These are phyloP conservation scores for Aphanomyces euteiches DNA, from an alignment of 352 stramenopile species.

Conservation along the genomic window DNA sequence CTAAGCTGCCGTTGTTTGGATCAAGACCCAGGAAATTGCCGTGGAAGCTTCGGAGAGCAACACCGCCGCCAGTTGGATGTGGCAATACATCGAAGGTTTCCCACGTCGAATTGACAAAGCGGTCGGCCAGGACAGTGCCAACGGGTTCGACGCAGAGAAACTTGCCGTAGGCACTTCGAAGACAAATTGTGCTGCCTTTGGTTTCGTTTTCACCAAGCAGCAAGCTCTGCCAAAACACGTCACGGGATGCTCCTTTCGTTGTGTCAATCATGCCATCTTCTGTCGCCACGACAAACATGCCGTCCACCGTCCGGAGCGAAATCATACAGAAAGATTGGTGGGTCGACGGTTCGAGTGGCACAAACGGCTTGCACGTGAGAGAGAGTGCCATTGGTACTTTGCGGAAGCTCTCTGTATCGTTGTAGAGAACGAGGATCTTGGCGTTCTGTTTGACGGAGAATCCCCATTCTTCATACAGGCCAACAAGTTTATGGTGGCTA, in stretches of 20 bases:
- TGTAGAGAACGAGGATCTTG: conserved; percentile 79
- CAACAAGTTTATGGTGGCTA: conserved; percentile 56
- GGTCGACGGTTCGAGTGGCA: conserved; percentile 43
- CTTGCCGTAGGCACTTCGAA: conserved; percentile 75
- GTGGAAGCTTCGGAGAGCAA: conserved; percentile 74
- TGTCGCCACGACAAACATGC: conserved; percentile 59
- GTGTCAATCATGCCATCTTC: conserved; percentile 63
- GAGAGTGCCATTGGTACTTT: conserved; percentile 75
- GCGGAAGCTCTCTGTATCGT: conserved; percentile 75
- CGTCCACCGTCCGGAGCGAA: conserved; percentile 55
- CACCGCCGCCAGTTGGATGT: conserved; percentile 41
- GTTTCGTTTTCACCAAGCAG: conserved; percentile 45
- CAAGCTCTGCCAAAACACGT: conserved; percentile 66
- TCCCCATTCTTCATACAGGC: conserved; percentile 67
- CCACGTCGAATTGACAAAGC: conserved; percentile 75
- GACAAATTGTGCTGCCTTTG: conserved; percentile 41
- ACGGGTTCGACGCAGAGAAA: conserved; percentile 79
- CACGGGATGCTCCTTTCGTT: conserved; percentile 35
- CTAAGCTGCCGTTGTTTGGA: conserved; percentile 38
- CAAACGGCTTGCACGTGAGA: conserved; percentile 40
- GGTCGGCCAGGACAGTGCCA: conserved; percentile 65
- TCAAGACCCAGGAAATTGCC: conserved; percentile 76
- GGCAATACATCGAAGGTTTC: conserved; percentile 83
- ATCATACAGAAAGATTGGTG: conserved; percentile 78
- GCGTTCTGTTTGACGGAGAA: conserved; percentile 52